Evolutionary conservation across 73 alveolate species (phyloP).

Genomic region (Effrenium voratum): DNA sequence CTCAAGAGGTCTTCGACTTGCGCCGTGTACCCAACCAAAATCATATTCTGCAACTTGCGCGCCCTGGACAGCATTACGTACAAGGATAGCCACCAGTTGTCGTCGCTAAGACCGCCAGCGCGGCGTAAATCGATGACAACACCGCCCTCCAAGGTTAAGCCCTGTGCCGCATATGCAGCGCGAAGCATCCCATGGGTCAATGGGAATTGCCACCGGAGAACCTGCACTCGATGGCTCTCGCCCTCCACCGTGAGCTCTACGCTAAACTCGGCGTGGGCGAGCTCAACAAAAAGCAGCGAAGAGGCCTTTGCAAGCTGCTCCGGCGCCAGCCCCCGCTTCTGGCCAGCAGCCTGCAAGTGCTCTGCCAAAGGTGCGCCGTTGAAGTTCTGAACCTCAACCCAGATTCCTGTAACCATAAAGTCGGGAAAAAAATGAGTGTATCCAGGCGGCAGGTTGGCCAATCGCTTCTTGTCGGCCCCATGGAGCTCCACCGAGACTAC

Average conservation of each 20-base stretch:
- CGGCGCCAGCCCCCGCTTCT: background rate
- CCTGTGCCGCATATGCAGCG: background rate
- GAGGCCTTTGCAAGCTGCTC: background rate
- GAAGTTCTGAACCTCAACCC: background rate
- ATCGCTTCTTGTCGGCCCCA: background rate
- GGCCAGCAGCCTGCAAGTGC: background rate
- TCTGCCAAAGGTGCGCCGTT: conserved; percentile 19
- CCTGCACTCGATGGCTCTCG: background rate
- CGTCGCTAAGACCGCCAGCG: background rate
- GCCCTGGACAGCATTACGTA: background rate
- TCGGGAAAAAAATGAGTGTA: conserved; percentile 1
- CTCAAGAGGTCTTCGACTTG: conserved; percentile 9
- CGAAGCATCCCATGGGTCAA: conserved; percentile 23
- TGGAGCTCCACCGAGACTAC: background rate
- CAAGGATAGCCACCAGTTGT: conserved; percentile 31
- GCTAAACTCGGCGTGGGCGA: background rate
- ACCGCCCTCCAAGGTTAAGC: conserved; percentile 8
- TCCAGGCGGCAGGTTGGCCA: background rate
- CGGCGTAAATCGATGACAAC: conserved; percentile 17
- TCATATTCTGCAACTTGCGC: background rate
- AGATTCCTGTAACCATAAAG: conserved; percentile 18
- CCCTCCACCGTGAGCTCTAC: background rate
- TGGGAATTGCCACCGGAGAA: conserved; percentile 22
- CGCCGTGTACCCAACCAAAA: background rate
- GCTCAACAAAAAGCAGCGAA: background rate